Evolutionary conservation across 768 basidiomycete species (phyloP).

Genomic region (Boletus subparvulus): DNA sequence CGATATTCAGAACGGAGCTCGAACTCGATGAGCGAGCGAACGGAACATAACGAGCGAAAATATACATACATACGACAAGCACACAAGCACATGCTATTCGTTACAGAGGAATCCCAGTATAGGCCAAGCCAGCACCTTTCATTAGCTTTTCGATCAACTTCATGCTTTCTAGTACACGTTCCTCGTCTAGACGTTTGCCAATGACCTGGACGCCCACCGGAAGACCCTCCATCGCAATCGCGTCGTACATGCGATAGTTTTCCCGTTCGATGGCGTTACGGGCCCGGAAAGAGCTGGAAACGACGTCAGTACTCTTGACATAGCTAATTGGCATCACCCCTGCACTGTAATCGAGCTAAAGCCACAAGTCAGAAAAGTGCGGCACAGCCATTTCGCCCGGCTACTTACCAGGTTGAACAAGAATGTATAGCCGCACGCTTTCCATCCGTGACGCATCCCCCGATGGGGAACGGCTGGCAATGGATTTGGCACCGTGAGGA

Average conservation of each 20-base stretch:
- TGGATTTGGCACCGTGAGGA: conserved; percentile 61
- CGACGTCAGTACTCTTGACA: conserved; percentile 38
- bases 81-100: background rate
- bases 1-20: too few relatives aligned
- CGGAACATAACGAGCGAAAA: too few relatives aligned
- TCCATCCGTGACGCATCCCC: conserved; percentile 52
- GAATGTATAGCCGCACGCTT: conserved; percentile 63
- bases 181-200: conserved; percentile 46
- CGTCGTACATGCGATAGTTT: conserved; percentile 43
- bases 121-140: conserved; percentile 22
- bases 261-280: conserved; percentile 40
- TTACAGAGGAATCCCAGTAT: conserved; percentile 26
- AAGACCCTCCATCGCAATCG: conserved; percentile 42
- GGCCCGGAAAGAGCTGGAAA: conserved; percentile 22
- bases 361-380: background rate
- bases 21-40: too few relatives aligned
- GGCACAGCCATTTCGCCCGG: background rate
- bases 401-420: conserved; percentile 62
- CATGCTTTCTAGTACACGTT: conserved; percentile 48
- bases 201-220: conserved; percentile 46
- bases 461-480: conserved; percentile 58
- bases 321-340: conserved; percentile 46
- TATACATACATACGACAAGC: background rate
- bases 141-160: conserved; percentile 36
- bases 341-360: conserved; percentile 44